phyloP scores from a whole-genome alignment of 2,329 filamentous ascomycete genomes.

The Sclerotinia subarctica region DNA sequence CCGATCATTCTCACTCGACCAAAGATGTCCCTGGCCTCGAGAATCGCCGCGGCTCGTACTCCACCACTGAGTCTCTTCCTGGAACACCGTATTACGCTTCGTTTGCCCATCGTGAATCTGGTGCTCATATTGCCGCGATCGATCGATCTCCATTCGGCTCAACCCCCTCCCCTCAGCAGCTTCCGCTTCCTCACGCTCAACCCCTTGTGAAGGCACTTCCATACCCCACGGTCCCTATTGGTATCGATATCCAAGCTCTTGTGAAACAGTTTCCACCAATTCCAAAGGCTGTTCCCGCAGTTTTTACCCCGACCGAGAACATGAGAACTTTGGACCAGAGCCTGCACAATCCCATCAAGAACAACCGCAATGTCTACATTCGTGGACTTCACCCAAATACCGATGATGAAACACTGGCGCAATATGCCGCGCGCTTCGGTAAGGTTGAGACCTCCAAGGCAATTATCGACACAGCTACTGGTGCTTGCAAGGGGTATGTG shows the following conservation, averaged over 20 bases:
- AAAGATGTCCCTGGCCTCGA: constrained; percentile 58
- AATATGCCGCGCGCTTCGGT: constrained; percentile 84
- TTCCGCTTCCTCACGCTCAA: constrained; percentile 45
- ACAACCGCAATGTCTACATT: constrained; percentile 98
- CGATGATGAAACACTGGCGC: constrained; percentile 81
- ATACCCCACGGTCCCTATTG: constrained; percentile 36
- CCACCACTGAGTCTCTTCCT: constrained; percentile 63
- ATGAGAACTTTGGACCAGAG: constrained; percentile 91
- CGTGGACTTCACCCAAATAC: constrained; percentile 93
- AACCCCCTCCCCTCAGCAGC: constrained; percentile 63
- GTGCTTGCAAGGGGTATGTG: constrained; percentile 87
- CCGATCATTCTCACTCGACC: constrained; percentile 31
- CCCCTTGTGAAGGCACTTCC: constrained; percentile 34
- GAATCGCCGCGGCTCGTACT: constrained; percentile 65
- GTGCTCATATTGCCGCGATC: constrained; percentile 55
- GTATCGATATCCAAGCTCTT: constrained; percentile 56
- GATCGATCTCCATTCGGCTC: constrained; percentile 62
- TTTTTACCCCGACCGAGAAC: constrained; percentile 79
- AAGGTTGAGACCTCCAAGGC: constrained; percentile 96
- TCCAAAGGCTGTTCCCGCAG: constrained; percentile 83
- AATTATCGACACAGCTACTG: constrained; percentile 91
- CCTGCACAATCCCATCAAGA: constrained; percentile 83
- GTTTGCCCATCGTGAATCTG: constrained; percentile 56
- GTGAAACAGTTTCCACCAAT: constrained; percentile 76
- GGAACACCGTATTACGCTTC: constrained; percentile 63